These are phyloP conservation scores for Fraxinus anomala DNA, from an alignment of 257 asterid genomes.

Conservation along the genomic window DNA sequence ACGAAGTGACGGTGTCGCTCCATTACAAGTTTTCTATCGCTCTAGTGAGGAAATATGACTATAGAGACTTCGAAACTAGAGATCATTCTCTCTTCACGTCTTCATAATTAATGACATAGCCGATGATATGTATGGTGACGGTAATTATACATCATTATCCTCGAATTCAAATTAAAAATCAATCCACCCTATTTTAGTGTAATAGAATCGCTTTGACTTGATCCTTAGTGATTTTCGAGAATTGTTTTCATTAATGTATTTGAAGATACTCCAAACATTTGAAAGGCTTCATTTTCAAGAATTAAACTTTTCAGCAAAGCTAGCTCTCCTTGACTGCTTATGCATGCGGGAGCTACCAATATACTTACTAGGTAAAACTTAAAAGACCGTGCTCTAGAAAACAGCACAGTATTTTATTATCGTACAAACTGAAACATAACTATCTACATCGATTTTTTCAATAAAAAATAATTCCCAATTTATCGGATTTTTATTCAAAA, in stretches of 20 bases:
- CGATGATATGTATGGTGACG: too few species aligned
- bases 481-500: not conserved
- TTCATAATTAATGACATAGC: too few species aligned
- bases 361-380: constrained; percentile 2
- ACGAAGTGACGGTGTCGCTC: too few species aligned
- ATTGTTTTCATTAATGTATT: not conserved
- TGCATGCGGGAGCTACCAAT: not conserved
- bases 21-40: too few species aligned
- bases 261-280: not conserved
- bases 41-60: too few species aligned
- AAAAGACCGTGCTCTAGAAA: not conserved
- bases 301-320: not conserved
- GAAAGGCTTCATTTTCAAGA: constrained; percentile 1
- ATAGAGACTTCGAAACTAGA: too few species aligned
- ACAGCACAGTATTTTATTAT: not conserved
- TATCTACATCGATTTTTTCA: not conserved
- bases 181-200: too few species aligned
- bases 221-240: not conserved
- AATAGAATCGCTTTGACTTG: too few species aligned
- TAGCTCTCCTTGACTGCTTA: not conserved
- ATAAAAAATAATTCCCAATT: not conserved
- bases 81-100: too few species aligned
- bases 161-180: not conserved
- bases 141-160: too few species aligned
- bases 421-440: not conserved